phyloP scores from a whole-genome alignment of 2,329 filamentous ascomycete species.

The Aureobasidium mangrovei region DNA sequence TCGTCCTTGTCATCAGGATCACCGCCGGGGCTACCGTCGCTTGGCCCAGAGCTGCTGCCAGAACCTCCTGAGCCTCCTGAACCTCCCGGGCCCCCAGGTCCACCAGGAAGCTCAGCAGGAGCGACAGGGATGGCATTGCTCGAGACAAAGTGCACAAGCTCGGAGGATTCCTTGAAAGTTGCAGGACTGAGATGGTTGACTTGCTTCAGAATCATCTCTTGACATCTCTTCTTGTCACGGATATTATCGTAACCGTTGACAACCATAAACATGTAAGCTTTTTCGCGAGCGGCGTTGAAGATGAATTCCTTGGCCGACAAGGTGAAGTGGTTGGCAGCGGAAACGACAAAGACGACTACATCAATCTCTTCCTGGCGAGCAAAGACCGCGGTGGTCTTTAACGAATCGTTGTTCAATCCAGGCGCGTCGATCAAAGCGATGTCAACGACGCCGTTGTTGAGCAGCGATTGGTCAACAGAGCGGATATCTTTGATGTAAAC shows the following conservation, averaged over 20 bases:
- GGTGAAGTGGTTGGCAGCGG: conserved; percentile 95
- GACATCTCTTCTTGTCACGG: conserved; percentile 78
- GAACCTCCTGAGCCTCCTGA: conserved; percentile 47
- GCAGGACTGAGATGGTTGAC: conserved; percentile 78
- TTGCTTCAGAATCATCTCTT: conserved; percentile 89
- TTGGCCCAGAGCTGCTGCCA: conserved; percentile 23
- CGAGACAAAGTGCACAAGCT: conserved; percentile 95
- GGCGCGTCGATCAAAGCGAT: conserved; percentile 96
- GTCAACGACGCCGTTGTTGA: conserved; percentile 96
- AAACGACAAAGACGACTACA: conserved; percentile 96
- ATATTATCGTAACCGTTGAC: conserved; percentile 97
- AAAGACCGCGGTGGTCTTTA: conserved; percentile 95
- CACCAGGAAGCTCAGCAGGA: conserved; percentile 36
- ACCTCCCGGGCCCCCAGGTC: conserved; percentile 45
- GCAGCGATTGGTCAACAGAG: conserved; percentile 79
- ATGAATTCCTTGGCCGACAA: conserved; percentile 98
- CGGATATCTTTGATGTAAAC: conserved; percentile 89
- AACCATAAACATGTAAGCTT: conserved; percentile 98
- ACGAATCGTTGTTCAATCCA: conserved; percentile 87
- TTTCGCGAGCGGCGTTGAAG: conserved; percentile 87
- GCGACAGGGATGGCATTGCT: conserved; percentile 84
- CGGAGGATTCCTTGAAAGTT: conserved; percentile 83
- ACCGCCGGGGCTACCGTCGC: conserved; percentile 25
- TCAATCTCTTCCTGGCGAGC: conserved; percentile 97
- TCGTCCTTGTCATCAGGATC: conserved; percentile 29